phyloP scores from a whole-genome alignment of 2,329 filamentous ascomycete species.

The Cladosporium sp. region DNA sequence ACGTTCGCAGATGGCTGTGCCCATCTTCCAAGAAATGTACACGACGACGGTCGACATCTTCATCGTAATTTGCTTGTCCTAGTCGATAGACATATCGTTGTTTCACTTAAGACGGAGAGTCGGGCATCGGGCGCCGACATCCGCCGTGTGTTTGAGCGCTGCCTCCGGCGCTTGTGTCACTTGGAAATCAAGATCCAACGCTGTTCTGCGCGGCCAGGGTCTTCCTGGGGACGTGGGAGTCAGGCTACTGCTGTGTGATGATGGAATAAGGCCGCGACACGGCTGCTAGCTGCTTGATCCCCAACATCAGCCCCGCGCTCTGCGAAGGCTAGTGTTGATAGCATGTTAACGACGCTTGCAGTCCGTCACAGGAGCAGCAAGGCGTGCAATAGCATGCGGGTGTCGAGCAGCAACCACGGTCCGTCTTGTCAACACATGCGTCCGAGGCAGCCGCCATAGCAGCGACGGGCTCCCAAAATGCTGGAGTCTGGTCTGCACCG shows the following conservation, averaged over 20 bases:
- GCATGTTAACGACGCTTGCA: background rate
- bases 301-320: background rate
- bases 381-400: background rate
- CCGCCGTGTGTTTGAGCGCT: background rate
- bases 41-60: background rate
- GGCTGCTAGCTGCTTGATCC: slow-evolving; percentile 1
- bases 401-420: slow-evolving; percentile 6
- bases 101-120: slow-evolving; percentile 7
- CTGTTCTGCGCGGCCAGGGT: background rate
- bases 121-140: background rate
- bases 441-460: slow-evolving; percentile 5
- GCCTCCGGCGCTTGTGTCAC: slow-evolving; percentile 11
- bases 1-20: background rate
- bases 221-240: slow-evolving; percentile 5
- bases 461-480: background rate
- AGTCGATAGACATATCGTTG: background rate
- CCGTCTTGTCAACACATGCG: slow-evolving; percentile 5
- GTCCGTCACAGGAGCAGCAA: background rate
- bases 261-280: slow-evolving; percentile 8
- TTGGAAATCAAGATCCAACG: background rate
- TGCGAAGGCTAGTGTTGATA: background rate
- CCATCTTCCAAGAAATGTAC: background rate
- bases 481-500: slow-evolving; percentile 1
- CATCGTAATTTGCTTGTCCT: background rate
- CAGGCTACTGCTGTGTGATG: slow-evolving; percentile 11